phyloP scores from a whole-genome alignment of 73 alveolate genomes.

The Symbiodinium pilosum region DNA sequence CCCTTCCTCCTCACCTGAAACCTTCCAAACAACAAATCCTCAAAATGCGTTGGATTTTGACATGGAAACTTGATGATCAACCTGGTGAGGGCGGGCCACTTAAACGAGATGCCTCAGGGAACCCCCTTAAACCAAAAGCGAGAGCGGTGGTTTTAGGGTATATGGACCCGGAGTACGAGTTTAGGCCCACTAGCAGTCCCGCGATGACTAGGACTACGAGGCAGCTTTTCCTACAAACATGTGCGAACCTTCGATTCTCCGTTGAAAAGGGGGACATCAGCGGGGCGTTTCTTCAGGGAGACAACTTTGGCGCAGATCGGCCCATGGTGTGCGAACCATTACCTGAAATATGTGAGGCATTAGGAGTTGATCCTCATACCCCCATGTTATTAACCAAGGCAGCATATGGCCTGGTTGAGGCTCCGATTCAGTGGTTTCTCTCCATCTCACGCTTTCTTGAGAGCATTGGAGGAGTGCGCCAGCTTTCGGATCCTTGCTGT shows the following conservation, averaged over 20 bases:
- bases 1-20: background rate
- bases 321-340: conserved; percentile 7
- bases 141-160: conserved; percentile 18
- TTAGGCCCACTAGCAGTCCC: conserved; percentile 3
- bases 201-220: background rate
- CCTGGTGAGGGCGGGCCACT: background rate
- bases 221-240: background rate
- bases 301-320: background rate
- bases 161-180: conserved; percentile 6
- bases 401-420: background rate
- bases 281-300: background rate
- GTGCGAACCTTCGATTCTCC: background rate
- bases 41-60: conserved; percentile 37
- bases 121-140: background rate
- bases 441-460: background rate
- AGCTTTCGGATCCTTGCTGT: background rate
- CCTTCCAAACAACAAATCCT: background rate
- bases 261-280: conserved; percentile 17
- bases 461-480: background rate
- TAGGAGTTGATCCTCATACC: background rate
- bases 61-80: background rate
- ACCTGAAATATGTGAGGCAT: background rate
- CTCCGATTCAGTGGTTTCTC: conserved; percentile 1
- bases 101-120: background rate
- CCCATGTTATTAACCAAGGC: background rate